These are phyloP conservation scores for Heimioporus retisporus DNA, from an alignment of 1,284 basidiomycete species.

Conservation along the genomic window DNA sequence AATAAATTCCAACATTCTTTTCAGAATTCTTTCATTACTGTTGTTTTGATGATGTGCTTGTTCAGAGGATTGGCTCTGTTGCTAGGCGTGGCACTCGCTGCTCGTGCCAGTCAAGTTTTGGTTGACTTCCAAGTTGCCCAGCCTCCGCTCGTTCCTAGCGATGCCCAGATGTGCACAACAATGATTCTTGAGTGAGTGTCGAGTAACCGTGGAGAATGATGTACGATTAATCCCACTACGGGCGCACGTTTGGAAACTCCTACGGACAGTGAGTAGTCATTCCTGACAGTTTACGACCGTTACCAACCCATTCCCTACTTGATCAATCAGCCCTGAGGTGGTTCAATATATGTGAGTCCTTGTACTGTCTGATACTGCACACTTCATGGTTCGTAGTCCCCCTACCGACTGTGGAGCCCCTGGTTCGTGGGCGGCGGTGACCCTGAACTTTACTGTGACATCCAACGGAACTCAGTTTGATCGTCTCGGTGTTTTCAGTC, in stretches of 20 bases:
- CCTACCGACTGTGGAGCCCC: conserved; percentile 76
- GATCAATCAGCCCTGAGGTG: conserved; percentile 63
- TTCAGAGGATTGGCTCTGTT: conserved; percentile 23
- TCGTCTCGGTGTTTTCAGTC: conserved; percentile 76
- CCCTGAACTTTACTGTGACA: conserved; percentile 82
- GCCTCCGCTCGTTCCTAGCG: conserved; percentile 69
- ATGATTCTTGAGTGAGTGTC: conserved; percentile 69
- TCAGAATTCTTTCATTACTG: neutral
- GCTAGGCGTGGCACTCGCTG: conserved; percentile 13
- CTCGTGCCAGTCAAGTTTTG: conserved; percentile 52
- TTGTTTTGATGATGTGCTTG: conserved; percentile 21
- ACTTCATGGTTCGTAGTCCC: conserved; percentile 55
- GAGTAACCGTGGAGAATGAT: neutral
- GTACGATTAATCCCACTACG: conserved; percentile 34
- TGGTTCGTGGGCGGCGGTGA: conserved; percentile 80
- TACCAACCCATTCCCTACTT: conserved; percentile 10
- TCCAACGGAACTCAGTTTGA: conserved; percentile 85
- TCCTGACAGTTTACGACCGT: neutral
- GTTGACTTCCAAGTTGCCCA: conserved; percentile 81
- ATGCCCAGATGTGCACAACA: conserved; percentile 70
- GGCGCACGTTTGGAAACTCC: conserved; percentile 78
- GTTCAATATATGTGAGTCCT: conserved; percentile 68
- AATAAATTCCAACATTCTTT: conserved; percentile 15
- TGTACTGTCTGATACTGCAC: conserved; percentile 1
- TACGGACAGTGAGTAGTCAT: conserved; percentile 65